Evolutionary conservation across 164 flowering plant species (phyloP).

Genomic region (Hamamelis virginiana): DNA sequence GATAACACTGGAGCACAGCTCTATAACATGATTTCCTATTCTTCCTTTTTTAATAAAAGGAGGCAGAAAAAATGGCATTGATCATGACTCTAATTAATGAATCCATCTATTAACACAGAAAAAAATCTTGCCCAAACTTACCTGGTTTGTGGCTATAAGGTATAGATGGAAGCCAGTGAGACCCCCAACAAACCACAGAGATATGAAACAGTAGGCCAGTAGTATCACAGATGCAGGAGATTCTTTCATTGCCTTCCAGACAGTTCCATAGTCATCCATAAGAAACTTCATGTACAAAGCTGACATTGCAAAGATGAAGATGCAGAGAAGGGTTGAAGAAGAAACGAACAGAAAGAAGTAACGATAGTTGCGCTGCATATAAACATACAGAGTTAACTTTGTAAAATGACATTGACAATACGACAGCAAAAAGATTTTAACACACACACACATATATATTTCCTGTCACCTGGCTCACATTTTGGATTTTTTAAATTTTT

Average conservation of each 20-base stretch:
- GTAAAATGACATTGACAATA: not conserved
- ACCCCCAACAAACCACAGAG: slow-evolving; percentile 96
- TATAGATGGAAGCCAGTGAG: slow-evolving; percentile 92
- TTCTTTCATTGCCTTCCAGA: slow-evolving; percentile 86
- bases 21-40: too few species aligned
- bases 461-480: too few species aligned
- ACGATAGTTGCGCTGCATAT: slow-evolving; percentile 91
- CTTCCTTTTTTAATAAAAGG: too few species aligned
- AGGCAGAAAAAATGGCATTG: too few species aligned
- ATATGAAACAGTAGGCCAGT: slow-evolving; percentile 81
- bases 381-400: slow-evolving; percentile 11
- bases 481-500: too few species aligned
- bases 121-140: slow-evolving; percentile 22
- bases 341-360: slow-evolving; percentile 89
- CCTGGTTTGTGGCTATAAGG: slow-evolving; percentile 93
- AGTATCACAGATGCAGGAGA: slow-evolving; percentile 85
- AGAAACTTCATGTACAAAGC: slow-evolving; percentile 81
- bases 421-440: not conserved
- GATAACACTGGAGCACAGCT: too few species aligned
- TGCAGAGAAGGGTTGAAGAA: slow-evolving; percentile 85
- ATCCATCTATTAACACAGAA: too few species aligned
- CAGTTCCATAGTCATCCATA: slow-evolving; percentile 70
- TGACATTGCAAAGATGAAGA: slow-evolving; percentile 84
- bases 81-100: too few species aligned
- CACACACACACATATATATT: too few species aligned